These are phyloP conservation scores for Malus orientalis DNA, from an alignment of 306 rosid species.

Conservation along the genomic window DNA sequence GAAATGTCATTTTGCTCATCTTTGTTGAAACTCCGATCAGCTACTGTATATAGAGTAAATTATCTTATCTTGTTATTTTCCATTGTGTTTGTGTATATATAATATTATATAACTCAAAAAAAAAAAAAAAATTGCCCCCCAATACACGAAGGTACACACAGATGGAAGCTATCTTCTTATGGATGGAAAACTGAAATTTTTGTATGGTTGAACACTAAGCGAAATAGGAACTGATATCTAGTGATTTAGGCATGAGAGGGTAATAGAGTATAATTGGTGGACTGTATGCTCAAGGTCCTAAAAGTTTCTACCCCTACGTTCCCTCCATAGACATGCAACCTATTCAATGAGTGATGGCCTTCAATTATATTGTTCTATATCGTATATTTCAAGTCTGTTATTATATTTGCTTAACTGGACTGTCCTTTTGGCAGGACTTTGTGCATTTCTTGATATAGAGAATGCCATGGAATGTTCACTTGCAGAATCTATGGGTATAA, in stretches of 20 bases:
- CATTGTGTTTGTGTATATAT: not conserved
- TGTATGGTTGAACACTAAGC: not conserved
- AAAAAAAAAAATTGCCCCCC: not conserved
- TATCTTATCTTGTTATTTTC: not conserved
- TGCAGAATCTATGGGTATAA: constrained; percentile 74
- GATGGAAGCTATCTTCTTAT: not conserved
- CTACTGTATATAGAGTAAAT: not conserved
- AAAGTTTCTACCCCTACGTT: not conserved
- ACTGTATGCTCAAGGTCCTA: not conserved
- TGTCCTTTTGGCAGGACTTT: constrained; percentile 52
- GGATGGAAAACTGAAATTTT: not conserved
- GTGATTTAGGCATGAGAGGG: not conserved
- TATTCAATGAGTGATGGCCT: not conserved
- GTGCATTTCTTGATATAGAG: constrained; percentile 89
- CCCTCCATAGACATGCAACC: not conserved
- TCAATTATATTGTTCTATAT: not conserved
- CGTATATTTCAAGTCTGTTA: not conserved
- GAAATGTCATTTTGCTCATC: not conserved
- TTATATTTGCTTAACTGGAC: not conserved
- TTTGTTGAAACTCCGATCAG: not conserved
- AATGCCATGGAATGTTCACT: constrained; percentile 70
- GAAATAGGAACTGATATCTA: not conserved
- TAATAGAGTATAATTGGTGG: not conserved
- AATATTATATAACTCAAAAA: not conserved
- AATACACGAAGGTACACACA: not conserved